Evolutionary conservation across 306 rosid species (phyloP).

Genomic region (Acacia crassicarpa): DNA sequence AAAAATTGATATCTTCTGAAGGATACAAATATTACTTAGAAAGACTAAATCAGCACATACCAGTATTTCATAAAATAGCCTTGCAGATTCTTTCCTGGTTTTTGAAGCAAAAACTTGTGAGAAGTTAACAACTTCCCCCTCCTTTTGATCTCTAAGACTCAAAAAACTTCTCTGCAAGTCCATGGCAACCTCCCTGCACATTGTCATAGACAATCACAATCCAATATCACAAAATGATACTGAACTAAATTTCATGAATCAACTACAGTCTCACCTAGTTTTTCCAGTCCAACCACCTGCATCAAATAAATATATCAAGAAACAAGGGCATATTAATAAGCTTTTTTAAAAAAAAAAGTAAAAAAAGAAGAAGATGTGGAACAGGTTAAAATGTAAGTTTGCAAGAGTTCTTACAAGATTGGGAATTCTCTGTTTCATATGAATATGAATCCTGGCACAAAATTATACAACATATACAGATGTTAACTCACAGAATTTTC

Average conservation of each 20-base stretch:
- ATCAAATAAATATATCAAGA: constrained; percentile 21
- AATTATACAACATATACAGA: not conserved
- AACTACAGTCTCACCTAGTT: constrained; percentile 45
- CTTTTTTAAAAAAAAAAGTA: not conserved
- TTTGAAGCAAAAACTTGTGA: constrained; percentile 31
- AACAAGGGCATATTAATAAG: constrained; percentile 14
- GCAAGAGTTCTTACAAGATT: constrained; percentile 42
- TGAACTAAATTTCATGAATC: not conserved
- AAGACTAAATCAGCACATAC: constrained; percentile 36
- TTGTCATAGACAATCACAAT: not conserved
- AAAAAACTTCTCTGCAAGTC: constrained; percentile 20
- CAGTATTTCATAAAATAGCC: constrained; percentile 62
- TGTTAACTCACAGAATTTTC: not conserved
- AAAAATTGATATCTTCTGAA: not conserved
- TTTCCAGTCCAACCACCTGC: constrained; percentile 54
- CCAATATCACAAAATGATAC: not conserved
- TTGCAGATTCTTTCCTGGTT: constrained; percentile 56
- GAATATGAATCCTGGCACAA: constrained; percentile 36
- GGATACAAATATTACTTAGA: not conserved
- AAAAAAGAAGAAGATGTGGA: not conserved
- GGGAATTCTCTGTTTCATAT: constrained; percentile 25
- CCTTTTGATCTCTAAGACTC: constrained; percentile 14
- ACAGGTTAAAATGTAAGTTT: constrained; percentile 4
- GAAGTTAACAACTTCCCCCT: constrained; percentile 41
- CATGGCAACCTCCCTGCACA: not conserved